These are phyloP conservation scores for Trypanosoma mega DNA, from an alignment of 208 protist genomes.

Conservation along the genomic window DNA sequence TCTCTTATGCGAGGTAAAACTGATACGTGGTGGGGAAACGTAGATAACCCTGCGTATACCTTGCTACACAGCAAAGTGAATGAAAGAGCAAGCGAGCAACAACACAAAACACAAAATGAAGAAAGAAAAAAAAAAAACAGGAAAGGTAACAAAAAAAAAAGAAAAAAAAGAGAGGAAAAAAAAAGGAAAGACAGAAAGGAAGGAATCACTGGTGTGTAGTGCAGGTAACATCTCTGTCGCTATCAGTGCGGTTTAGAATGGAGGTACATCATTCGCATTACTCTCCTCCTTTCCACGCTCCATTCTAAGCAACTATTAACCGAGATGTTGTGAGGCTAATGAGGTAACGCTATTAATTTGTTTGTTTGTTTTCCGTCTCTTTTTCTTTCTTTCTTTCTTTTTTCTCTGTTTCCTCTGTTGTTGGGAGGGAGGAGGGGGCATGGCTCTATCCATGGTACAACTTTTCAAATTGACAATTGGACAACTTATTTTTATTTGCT, in stretches of 20 bases:
- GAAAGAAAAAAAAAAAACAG: constrained; percentile 7
- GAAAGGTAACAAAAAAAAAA: neutral
- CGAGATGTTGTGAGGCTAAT: neutral
- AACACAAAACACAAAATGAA: neutral
- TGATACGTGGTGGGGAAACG: too few relatives aligned
- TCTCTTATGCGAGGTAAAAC: too few relatives aligned
- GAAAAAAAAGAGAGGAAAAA: constrained; percentile 2
- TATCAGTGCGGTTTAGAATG: neutral
- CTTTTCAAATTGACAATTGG: too few relatives aligned
- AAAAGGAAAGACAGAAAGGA: too few relatives aligned
- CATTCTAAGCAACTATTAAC: neutral
- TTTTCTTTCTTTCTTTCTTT: constrained; percentile 7
- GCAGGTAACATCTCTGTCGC: too few relatives aligned
- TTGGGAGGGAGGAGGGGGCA: too few relatives aligned
- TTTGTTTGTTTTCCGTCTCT: neutral
- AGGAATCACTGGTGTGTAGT: too few relatives aligned
- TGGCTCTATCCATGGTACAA: too few relatives aligned
- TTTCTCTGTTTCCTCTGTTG: neutral
- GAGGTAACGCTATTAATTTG: constrained; percentile 7
- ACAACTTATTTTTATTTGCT: too few relatives aligned
- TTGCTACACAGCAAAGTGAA: neutral
- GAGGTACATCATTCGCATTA: neutral
- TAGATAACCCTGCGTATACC: too few relatives aligned
- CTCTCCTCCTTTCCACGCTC: neutral
- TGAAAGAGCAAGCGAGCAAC: neutral